A percentile compares a stretch with the other conserved stretches of the same genome.
These are phyloP conservation scores for Pseudozyma thailandica DNA, from an alignment of 1,284 basidiomycete genomes.

Conservation along the genomic window DNA sequence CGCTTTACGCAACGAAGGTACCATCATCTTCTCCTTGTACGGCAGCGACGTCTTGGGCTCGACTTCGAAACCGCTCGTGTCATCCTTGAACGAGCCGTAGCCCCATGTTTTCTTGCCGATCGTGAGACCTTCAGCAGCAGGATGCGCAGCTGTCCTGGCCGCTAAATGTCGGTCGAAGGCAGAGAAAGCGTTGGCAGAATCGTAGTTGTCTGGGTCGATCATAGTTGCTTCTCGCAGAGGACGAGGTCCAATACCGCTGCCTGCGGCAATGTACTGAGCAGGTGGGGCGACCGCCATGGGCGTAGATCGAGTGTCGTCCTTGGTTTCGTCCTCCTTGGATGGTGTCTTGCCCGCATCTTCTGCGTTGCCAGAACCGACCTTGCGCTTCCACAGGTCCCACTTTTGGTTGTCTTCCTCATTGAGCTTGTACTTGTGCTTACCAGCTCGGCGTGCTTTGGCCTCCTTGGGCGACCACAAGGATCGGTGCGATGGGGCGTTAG, in stretches of 20 bases:
- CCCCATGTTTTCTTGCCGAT: conserved; percentile 46
- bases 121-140: conserved; percentile 16
- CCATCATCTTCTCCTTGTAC: conserved; percentile 64
- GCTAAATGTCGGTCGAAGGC: conserved; percentile 33
- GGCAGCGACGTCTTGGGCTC: conserved; percentile 67
- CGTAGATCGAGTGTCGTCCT: conserved; percentile 28
- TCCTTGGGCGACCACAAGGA: conserved; percentile 48
- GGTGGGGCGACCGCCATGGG: conserved; percentile 51
- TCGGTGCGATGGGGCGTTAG: conserved; percentile 62
- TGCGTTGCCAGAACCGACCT: conserved; percentile 18
- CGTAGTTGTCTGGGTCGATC: conserved; percentile 31
- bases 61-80: conserved; percentile 54
- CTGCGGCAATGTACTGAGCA: conserved; percentile 37
- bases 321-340: background rate
- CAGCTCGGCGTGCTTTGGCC: conserved; percentile 35
- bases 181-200: conserved; percentile 21
- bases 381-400: conserved; percentile 55
- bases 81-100: conserved; percentile 49
- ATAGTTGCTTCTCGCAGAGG: conserved; percentile 42
- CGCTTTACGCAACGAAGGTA: conserved; percentile 62
- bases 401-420: conserved; percentile 55
- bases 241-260: conserved; percentile 40
- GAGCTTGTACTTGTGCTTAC: conserved; percentile 50
- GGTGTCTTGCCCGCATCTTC: background rate
- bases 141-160: conserved; percentile 7